Base-by-base conservation (phyloP, 2,329 filamentous ascomycete species). In the Venturia aucupariae region DNA sequence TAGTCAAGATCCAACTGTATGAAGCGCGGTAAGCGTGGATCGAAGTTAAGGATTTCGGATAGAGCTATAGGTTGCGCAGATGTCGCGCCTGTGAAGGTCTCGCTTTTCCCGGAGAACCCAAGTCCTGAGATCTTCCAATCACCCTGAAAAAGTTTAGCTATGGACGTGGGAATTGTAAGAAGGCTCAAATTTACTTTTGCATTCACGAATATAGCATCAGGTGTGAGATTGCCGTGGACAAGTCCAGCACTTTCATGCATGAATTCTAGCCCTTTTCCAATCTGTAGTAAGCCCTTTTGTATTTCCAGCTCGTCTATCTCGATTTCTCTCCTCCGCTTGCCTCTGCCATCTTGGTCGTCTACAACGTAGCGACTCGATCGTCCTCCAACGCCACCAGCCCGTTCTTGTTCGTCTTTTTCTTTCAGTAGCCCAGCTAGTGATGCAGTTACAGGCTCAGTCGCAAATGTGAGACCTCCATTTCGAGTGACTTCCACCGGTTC, bases 231-330 rank as follows among this genome's bases (percentile, higher is more conserved):
- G 60, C 90, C 91, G 75, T 99, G 94, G 0, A 97, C 90, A 60
- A 99, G 82, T 0, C 91, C 91, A 11, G 93, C 93, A 73, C 93
- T 96, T 73, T 97, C 93, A 73, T 97, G 93, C 66, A 97, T 78
- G 73, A 97, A 97, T 76, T 97, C 93, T 38, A 97, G 80, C 2
- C 92, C 93, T 74, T 97, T 97, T 72, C 89, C 92, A 67, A 99
- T 84, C 75, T 99, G 94, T 66, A 97, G 78, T 67, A 99, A 76
- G 0, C 94, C 94, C 76, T 99, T 99, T 75, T 99, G 94, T 70
- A 97, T 95, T 76, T 99, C 94, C 66, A 99, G 80, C 77, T 97
- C 94, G 73, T 99, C 94, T 67, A 99, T 90, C 74, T 97, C 93
- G 17, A 97, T 76, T 72, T 97, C 92, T 70, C 90, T 83, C 70